These are phyloP conservation scores for Russula virescens DNA, from an alignment of 768 basidiomycete genomes.

Conservation along the genomic window DNA sequence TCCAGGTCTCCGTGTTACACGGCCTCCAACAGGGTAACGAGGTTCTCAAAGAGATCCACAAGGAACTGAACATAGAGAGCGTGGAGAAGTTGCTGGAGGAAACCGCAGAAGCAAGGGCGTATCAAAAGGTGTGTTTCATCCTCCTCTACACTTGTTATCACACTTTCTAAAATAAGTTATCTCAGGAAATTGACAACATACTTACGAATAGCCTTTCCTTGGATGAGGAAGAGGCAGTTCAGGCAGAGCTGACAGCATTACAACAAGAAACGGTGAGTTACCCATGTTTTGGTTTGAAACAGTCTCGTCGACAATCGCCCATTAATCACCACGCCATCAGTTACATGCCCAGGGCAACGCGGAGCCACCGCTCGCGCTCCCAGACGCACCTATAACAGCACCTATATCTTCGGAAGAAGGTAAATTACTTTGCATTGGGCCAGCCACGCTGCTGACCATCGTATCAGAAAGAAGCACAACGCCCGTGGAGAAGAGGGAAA, in stretches of 20 bases:
- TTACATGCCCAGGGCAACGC: slow-evolving; percentile 20
- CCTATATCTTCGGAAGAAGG: slow-evolving; percentile 37
- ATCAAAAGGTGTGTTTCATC: slow-evolving; percentile 61
- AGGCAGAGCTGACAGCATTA: slow-evolving; percentile 68
- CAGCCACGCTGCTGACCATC: background rate
- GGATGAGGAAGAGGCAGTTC: slow-evolving; percentile 93
- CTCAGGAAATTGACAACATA: slow-evolving; percentile 87
- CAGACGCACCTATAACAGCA: slow-evolving; percentile 45
- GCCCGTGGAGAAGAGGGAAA: background rate
- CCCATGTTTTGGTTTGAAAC: background rate
- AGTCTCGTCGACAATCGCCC: slow-evolving; percentile 31
- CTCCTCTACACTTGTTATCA: background rate
- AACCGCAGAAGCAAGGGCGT: slow-evolving; percentile 87
- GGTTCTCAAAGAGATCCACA: slow-evolving; percentile 89
- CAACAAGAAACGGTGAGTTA: slow-evolving; percentile 55
- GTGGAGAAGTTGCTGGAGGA: slow-evolving; percentile 95
- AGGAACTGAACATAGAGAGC: slow-evolving; percentile 84
- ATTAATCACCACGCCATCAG: slow-evolving; percentile 31
- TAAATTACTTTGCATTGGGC: slow-evolving; percentile 21
- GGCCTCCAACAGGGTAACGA: slow-evolving; percentile 92
- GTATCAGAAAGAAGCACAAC: slow-evolving; percentile 6
- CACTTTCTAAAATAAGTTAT: background rate
- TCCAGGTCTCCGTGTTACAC: slow-evolving; percentile 88
- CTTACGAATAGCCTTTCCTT: slow-evolving; percentile 72
- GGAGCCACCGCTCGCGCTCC: slow-evolving; percentile 39